Evolutionary conservation across 441 rosid genomes (phyloP), one percentile per base, ranked within the genome.

Genomic region (Dalechampia spathulata): DNA sequence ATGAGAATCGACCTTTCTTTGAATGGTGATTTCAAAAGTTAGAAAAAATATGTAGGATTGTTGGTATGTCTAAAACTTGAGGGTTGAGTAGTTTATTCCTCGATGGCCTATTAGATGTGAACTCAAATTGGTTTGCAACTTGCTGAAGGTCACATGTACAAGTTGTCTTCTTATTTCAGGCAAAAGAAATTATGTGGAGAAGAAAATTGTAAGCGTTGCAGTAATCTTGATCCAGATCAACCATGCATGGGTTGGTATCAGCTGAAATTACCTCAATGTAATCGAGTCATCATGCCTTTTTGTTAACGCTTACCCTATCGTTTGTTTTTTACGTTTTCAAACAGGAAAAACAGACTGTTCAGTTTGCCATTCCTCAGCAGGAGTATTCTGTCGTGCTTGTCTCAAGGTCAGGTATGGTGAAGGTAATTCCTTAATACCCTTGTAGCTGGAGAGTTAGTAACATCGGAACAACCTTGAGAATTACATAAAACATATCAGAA

Each of bases 331-430:
- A 64, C 13, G 37, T 23, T 23, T 14, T 26, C 7, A 17, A 58
- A 48, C 76, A 77, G 82, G 82, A 52, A 77, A 73, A 65, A 77
- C 75, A 1, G 78, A 77, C 32, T 77, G 82, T 43, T 73, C 76
- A 22, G 57, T 63, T 40, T 77, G 82, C 50, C 78, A 71, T 49
- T 73, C 82, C 28, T 38, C 62, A 49, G 27, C 16, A 8, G 82
- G 78, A 27, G 78, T 76, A 56, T 25, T 68, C 8, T 77, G 78
- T 27, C 68, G 78, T 13, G 78, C 60, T 45, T 77, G 81, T 63
- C 78, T 77, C 57, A 57, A 56, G 43, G 66, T 77, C 40, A 65
- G 78, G 34, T 77, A 77, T 62, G 81, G 76, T 16, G 81, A 73
- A 74, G 81, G 81, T 73, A 58, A 2, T 4, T 16, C 4, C 15